phyloP scores from a whole-genome alignment of 495 filamentous ascomycete genomes.

The Penicillium odoratum region DNA sequence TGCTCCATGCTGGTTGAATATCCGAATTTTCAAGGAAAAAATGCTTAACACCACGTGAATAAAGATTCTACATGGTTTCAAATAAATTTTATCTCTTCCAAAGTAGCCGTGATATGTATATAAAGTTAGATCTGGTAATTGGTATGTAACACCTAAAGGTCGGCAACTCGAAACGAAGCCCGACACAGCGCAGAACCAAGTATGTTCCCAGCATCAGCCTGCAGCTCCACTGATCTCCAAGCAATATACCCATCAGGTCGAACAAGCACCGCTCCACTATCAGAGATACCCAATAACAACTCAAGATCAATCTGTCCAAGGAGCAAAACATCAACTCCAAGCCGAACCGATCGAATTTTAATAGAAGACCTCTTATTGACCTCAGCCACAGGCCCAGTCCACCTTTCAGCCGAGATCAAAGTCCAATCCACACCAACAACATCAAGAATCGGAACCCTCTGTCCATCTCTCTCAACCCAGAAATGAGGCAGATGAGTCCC shows the following conservation, averaged over 20 bases:
- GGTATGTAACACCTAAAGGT: background rate
- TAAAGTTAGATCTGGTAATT: too few relatives aligned
- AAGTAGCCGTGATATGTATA: too few relatives aligned
- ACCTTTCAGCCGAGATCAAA: conserved; percentile 16
- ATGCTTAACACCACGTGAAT: too few relatives aligned
- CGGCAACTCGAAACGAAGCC: conserved; percentile 7
- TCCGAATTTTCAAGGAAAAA: too few relatives aligned
- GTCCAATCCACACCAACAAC: conserved; percentile 20
- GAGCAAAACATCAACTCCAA: conserved; percentile 17
- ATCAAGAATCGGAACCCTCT: conserved; percentile 21
- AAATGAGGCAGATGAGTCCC: conserved; percentile 32
- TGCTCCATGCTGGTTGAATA: too few relatives aligned
- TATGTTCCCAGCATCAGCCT: conserved; percentile 1
- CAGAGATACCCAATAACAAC: conserved; percentile 16
- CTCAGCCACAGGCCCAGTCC: conserved; percentile 10
- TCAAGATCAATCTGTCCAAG: conserved; percentile 10
- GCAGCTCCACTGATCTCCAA: conserved; percentile 21
- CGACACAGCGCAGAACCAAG: conserved; percentile 7
- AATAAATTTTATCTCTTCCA: too few relatives aligned
- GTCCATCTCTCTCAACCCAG: conserved; percentile 15
- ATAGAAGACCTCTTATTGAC: conserved; percentile 8
- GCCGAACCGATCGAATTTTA: conserved; percentile 7
- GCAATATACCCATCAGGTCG: conserved; percentile 35
- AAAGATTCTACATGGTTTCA: too few relatives aligned
- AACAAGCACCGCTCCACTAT: conserved; percentile 24